A percentile compares a stretch with the other conserved stretches of the same genome.
phyloP scores from a whole-genome alignment of 2,329 filamentous ascomycete genomes.

The Ophiosphaerella narmari region DNA sequence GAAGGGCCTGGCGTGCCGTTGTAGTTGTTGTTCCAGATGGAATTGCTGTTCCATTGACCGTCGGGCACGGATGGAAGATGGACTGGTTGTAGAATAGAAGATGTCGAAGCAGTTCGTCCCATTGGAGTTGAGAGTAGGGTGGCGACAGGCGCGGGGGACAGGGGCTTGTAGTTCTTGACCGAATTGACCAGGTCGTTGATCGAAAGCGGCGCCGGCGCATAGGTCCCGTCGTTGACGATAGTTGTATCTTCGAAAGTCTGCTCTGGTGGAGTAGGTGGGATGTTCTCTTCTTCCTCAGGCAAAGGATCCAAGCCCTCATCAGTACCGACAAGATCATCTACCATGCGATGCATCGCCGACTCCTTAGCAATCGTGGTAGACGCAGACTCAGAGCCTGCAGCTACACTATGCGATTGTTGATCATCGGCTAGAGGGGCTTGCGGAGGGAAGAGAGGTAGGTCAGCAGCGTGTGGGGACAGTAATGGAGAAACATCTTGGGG shows the following conservation, averaged over 20 bases:
- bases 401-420: conserved; percentile 41
- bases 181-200: conserved; percentile 46
- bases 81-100: conserved; percentile 41
- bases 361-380: conserved; percentile 51
- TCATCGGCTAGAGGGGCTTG: conserved; percentile 38
- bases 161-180: conserved; percentile 41
- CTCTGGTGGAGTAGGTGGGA: conserved; percentile 53
- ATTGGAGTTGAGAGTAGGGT: conserved; percentile 37
- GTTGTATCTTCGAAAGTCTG: conserved; percentile 51
- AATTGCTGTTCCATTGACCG: conserved; percentile 39
- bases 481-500: conserved; percentile 48
- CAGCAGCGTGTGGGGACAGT: conserved; percentile 44
- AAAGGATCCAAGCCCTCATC: conserved; percentile 48
- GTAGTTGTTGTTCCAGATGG: conserved; percentile 45
- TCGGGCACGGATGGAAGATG: conserved; percentile 45
- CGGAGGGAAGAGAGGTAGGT: conserved; percentile 39
- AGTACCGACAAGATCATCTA: conserved; percentile 58
- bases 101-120: conserved; percentile 40
- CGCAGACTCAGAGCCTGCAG: conserved; percentile 53
- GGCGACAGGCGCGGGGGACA: conserved; percentile 32
- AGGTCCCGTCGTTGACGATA: conserved; percentile 37
- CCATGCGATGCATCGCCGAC: conserved; percentile 61
- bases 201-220: conserved; percentile 32
- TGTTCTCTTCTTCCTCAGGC: conserved; percentile 49
- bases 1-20: conserved; percentile 36